Conservation (phyloP, 495 filamentous ascomycete species). For the Tuber umbilicatum region DNA sequence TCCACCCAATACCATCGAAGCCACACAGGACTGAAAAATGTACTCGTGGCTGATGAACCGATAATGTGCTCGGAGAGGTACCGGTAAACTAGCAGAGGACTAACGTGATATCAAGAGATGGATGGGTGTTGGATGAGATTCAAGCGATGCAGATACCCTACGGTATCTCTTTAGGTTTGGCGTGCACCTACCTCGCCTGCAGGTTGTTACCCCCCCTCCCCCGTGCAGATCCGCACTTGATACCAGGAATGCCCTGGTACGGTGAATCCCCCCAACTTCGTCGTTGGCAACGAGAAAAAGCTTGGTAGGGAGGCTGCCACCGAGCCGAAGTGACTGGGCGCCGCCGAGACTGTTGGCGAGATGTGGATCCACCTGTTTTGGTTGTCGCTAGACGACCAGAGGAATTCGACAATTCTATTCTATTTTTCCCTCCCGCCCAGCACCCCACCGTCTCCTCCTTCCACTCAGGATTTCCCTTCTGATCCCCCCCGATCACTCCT, state of each 20-base stretch:
- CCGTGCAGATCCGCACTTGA: slow-evolving; percentile 20
- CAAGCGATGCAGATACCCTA: neutral
- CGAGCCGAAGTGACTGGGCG: neutral
- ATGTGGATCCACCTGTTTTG: neutral
- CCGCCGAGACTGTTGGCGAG: neutral
- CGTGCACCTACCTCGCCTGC: neutral
- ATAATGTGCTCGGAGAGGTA: neutral
- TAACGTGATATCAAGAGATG: neutral
- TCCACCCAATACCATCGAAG: neutral
- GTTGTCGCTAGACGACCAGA: neutral
- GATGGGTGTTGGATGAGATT: neutral
- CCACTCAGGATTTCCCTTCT: slow-evolving; percentile 7
- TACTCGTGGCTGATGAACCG: neutral
- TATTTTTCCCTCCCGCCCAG: slow-evolving; percentile 9
- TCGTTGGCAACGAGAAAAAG: slow-evolving; percentile 12
- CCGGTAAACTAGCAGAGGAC: neutral
- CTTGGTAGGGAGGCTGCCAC: slow-evolving; percentile 14
- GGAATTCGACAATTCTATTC: slow-evolving; percentile 7
- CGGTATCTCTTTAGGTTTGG: neutral
- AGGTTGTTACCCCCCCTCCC: slow-evolving; percentile 9
- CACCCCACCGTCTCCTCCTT: slow-evolving; percentile 10
- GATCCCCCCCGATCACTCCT: slow-evolving; percentile 11
- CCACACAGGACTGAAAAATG: neutral
- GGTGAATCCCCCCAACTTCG: slow-evolving; percentile 8
- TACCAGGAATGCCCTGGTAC: slow-evolving; percentile 17